Conservation (phyloP, 495 filamentous ascomycete genomes). For the Monascus purpureus region DNA sequence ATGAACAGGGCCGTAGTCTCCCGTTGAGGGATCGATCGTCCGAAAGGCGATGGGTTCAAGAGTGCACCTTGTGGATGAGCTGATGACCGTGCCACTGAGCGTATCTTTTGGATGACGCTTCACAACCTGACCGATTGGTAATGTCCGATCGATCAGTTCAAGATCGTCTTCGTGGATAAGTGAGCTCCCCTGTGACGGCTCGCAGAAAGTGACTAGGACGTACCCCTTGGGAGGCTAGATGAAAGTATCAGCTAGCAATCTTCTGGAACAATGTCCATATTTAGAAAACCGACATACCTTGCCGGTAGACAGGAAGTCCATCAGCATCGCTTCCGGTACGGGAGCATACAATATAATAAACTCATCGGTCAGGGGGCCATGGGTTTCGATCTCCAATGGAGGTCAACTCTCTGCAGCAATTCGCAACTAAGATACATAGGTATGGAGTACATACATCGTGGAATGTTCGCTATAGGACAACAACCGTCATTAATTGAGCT, state of each 20-base stretch:
- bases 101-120: slow-evolving; percentile 25
- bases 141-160: slow-evolving; percentile 23
- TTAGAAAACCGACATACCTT: too few species aligned
- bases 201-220: slow-evolving; percentile 17
- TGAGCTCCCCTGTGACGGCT: slow-evolving; percentile 10
- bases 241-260: too few species aligned
- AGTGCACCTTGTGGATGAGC: slow-evolving; percentile 15
- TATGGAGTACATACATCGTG: too few species aligned
- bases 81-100: slow-evolving; percentile 27
- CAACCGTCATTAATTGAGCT: not conserved
- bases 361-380: too few species aligned
- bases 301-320: too few species aligned
- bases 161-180: slow-evolving; percentile 31
- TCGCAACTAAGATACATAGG: too few species aligned
- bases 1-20: slow-evolving; percentile 9
- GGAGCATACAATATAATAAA: too few species aligned
- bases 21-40: slow-evolving; percentile 6
- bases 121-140: slow-evolving; percentile 28
- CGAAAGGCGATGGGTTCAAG: slow-evolving; percentile 20
- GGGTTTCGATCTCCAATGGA: too few species aligned
- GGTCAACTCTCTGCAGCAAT: too few species aligned
- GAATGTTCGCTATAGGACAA: too few species aligned
- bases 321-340: too few species aligned
- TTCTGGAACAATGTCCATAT: too few species aligned
- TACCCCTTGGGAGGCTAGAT: slow-evolving; percentile 23